Base-by-base conservation (phyloP, 2,329 filamentous ascomycete species). In the Xylariaceae sp. region DNA sequence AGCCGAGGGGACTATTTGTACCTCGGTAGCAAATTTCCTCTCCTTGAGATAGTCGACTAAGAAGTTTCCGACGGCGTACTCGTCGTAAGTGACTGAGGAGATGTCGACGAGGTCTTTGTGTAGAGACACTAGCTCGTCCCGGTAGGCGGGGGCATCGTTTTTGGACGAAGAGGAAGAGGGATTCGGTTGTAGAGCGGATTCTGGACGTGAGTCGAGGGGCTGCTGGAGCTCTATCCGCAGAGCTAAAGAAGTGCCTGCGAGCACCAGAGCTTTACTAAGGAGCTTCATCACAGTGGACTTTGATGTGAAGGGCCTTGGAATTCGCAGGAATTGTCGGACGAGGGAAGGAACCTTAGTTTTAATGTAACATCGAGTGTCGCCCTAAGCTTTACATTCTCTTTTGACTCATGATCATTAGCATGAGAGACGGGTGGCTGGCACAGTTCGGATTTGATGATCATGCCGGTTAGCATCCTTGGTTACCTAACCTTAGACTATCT, bases 41-140 rank as follows among this genome's bases (percentile, higher is more conserved):
- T 55, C 45, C 3, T 69, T 60, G 5, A 95, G 76, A 54, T 86
- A 87, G 1, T 73, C 64, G 24, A 75, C 69, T 4, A 95, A 71
- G 63, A 82, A 88, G 33, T 73, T 58, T 30, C 82, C 86, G 6
- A 88, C 79, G 1, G 71, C 64, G 29, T 75, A 65, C 59, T 95
- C 88, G 46, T 81, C 71, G 31, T 76, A 76, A 3, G 76, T 80
- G 46, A 88, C 74, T 1, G 87, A 94, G 34, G 83, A 72, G 31
- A 83, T 83, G 41, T 83, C 70, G 19, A 89, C 72, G n/a, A 95
- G 76, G 12, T 78, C 73, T 37, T 81, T 77, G 65, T 94, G 88
- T 9, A 94, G 73, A 13, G 73, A 71, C 30, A 94, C 71, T 1
- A 95, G 73, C 27, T 65, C 59, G 3, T 64, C 50, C 26, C 74